These are phyloP conservation scores for Cyanodermella asteris DNA, from an alignment of 2,329 filamentous ascomycete species.

Conservation along the genomic window DNA sequence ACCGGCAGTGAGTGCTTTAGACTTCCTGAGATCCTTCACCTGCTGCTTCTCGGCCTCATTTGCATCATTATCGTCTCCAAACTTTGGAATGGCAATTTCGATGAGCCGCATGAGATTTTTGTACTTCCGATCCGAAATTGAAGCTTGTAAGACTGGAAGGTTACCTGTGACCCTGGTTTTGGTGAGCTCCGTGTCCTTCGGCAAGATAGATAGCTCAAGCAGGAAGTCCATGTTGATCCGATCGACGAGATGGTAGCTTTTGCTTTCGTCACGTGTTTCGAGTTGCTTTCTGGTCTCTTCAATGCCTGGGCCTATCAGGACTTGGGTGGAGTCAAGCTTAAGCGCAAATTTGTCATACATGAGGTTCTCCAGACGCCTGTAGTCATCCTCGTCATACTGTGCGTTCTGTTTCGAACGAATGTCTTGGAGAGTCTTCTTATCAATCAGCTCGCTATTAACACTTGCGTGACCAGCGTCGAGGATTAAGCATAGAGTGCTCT, in stretches of 20 bases:
- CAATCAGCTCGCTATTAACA: constrained; percentile 81
- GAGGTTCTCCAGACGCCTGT: constrained; percentile 63
- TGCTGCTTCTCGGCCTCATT: constrained; percentile 32
- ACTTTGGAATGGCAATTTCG: constrained; percentile 79
- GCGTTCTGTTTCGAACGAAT: constrained; percentile 80
- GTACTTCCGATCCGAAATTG: constrained; percentile 86
- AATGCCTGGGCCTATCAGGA: constrained; percentile 84
- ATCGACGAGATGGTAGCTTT: constrained; percentile 75
- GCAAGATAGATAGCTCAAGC: constrained; percentile 91
- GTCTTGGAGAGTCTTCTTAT: constrained; percentile 71
- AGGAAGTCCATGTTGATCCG: constrained; percentile 94
- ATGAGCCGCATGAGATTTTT: constrained; percentile 92
- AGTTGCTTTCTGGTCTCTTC: constrained; percentile 74
- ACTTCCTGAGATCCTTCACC: constrained; percentile 12
- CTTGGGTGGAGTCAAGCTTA: constrained; percentile 81
- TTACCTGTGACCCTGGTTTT: constrained; percentile 82
- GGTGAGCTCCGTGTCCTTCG: constrained; percentile 79
- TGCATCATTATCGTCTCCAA: too few relatives aligned
- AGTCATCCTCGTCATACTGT: constrained; percentile 72
- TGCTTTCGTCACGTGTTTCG: constrained; percentile 40
- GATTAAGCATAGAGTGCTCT: constrained; percentile 70
- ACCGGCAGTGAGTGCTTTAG: constrained; percentile 14
- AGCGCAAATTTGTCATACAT: constrained; percentile 97
- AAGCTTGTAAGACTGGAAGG: constrained; percentile 75
- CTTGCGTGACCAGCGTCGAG: constrained; percentile 91